phyloP scores from a whole-genome alignment of 2,329 filamentous ascomycete species.

The Aureobasidium leucospermi region DNA sequence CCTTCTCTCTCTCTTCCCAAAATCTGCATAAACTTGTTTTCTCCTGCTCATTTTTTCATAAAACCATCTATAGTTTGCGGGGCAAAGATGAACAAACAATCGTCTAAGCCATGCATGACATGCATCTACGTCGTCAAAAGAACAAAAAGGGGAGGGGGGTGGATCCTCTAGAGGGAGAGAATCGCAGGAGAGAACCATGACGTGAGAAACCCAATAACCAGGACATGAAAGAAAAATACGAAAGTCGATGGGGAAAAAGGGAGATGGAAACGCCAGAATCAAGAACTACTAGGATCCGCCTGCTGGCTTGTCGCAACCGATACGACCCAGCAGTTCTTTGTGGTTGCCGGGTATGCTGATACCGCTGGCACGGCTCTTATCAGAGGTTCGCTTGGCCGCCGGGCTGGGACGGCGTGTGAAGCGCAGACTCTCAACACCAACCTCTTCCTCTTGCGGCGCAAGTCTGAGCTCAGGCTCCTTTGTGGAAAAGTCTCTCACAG shows the following conservation, averaged over 20 bases:
- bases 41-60: not conserved
- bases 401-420: conserved; percentile 41
- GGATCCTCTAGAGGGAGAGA: not conserved
- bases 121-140: not conserved
- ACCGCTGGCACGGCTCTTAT: conserved; percentile 38
- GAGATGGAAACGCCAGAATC: not conserved
- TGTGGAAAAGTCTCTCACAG: conserved; percentile 19
- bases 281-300: not conserved
- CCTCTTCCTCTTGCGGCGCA: conserved; percentile 54
- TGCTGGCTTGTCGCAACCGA: conserved; percentile 68
- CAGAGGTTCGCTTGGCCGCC: conserved; percentile 33
- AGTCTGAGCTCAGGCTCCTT: conserved; percentile 23
- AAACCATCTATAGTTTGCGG: too few species aligned
- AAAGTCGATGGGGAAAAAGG: not conserved
- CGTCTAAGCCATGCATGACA: not conserved
- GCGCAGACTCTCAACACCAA: conserved; percentile 64
- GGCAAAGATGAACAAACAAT: too few species aligned
- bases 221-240: not conserved
- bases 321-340: conserved; percentile 73
- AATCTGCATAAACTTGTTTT: not conserved
- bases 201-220: not conserved
- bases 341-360: conserved; percentile 64
- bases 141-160: not conserved
- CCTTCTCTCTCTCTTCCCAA: not conserved
- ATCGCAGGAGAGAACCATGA: not conserved